Conservation (phyloP, 805 yeast genomes). For the Schwanniomyces yamadae region DNA sequence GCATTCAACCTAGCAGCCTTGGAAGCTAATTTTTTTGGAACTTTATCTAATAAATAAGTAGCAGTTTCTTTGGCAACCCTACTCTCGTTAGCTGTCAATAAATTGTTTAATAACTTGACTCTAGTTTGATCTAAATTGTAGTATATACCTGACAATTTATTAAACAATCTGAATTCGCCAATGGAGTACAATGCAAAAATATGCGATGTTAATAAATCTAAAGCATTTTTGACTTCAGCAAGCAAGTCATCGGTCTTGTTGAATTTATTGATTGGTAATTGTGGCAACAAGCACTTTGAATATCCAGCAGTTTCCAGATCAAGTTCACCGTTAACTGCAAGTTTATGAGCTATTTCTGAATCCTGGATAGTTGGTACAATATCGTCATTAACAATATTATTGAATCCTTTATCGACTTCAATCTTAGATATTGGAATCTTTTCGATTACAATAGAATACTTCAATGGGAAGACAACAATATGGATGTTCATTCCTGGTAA, state of each 20-base stretch:
- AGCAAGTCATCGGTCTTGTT: slow-evolving; percentile 26
- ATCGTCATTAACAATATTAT: slow-evolving; percentile 24
- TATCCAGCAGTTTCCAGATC: slow-evolving; percentile 5
- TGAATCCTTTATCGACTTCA: slow-evolving; percentile 26
- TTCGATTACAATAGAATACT: slow-evolving; percentile 47
- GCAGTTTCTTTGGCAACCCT: slow-evolving; percentile 49
- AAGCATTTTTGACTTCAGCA: slow-evolving; percentile 58
- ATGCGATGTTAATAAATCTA: slow-evolving; percentile 59
- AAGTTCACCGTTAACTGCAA: slow-evolving; percentile 19
- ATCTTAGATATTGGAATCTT: slow-evolving; percentile 37
- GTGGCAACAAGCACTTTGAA: slow-evolving; percentile 33
- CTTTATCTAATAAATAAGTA: slow-evolving; percentile 51
- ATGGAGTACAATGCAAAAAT: slow-evolving; percentile 69
- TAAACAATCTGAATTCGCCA: slow-evolving; percentile 64
- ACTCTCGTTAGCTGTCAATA: slow-evolving; percentile 56
- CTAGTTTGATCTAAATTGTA: slow-evolving; percentile 58
- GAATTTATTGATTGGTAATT: slow-evolving; percentile 51
- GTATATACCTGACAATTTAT: slow-evolving; percentile 53
- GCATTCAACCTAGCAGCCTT: slow-evolving; percentile 39
- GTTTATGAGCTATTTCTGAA: slow-evolving; percentile 25
- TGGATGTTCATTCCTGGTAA: slow-evolving; percentile 56
- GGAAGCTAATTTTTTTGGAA: slow-evolving; percentile 58
- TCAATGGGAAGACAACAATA: slow-evolving; percentile 62
- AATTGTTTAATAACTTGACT: slow-evolving; percentile 47
- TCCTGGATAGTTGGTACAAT: slow-evolving; percentile 33